Percentiles rank a stretch among this genome's conserved stretches.
These are phyloP conservation scores for Alternaria ethzedia DNA, from an alignment of 2,329 filamentous ascomycete species.

Conservation along the genomic window DNA sequence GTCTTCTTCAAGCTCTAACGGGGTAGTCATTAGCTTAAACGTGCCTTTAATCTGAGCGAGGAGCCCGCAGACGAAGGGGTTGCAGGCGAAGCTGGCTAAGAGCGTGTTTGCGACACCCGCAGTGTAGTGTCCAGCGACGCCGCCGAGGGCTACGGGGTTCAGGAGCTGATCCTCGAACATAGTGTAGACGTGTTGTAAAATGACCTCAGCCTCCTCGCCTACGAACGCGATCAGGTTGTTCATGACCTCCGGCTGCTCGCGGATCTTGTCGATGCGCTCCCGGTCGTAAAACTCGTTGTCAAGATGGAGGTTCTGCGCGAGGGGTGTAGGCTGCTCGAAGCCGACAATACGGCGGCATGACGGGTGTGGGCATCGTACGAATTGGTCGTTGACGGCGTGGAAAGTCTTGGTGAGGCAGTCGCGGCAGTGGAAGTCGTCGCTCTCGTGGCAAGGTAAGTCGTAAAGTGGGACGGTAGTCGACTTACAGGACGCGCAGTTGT, in stretches of 20 bases:
- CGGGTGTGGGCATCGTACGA: constrained; percentile 11
- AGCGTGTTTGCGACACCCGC: neutral
- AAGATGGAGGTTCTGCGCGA: neutral
- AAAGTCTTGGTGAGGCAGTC: constrained; percentile 13
- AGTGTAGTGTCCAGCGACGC: neutral
- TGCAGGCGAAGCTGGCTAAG: neutral
- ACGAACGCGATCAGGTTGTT: constrained; percentile 15
- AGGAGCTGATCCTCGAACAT: constrained; percentile 12
- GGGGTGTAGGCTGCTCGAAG: neutral
- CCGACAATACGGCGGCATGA: constrained; percentile 4
- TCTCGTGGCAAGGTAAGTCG: constrained; percentile 8
- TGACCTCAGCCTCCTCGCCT: constrained; percentile 4
- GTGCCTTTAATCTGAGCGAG: neutral
- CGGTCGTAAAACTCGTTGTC: neutral
- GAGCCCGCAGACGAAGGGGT: constrained; percentile 2
- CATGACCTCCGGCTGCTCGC: constrained; percentile 11
- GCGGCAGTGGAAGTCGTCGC: constrained; percentile 15
- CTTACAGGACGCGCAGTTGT: constrained; percentile 8
- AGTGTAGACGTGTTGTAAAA: constrained; percentile 4
- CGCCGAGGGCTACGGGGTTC: constrained; percentile 7
- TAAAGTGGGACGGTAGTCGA: constrained; percentile 6
- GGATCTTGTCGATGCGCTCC: constrained; percentile 11
- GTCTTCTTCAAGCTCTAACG: constrained; percentile 10
- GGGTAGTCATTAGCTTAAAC: constrained; percentile 6
- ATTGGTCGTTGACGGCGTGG: constrained; percentile 1